Conservation (phyloP, 129 eudicot species). For the Escallonia rubra region DNA sequence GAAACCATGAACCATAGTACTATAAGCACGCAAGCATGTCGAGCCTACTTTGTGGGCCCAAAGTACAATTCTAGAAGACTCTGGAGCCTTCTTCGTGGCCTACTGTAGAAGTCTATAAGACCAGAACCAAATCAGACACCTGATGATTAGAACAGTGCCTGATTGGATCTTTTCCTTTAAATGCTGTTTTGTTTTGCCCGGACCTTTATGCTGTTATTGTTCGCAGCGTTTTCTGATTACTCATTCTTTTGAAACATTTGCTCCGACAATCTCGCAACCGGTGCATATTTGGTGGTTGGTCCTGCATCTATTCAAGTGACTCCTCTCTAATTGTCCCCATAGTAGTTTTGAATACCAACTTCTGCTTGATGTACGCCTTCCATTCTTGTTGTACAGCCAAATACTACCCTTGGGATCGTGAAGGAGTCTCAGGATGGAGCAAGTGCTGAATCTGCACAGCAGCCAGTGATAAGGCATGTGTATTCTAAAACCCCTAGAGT, state of each 20-base stretch:
- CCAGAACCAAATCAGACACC: too few species aligned
- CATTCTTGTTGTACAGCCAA: neutral
- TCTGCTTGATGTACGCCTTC: neutral
- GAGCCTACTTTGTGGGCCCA: too few species aligned
- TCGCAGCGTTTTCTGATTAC: too few species aligned
- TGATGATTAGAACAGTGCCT: too few species aligned
- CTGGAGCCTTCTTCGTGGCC: too few species aligned
- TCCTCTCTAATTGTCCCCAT: neutral
- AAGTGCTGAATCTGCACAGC: neutral
- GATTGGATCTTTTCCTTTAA: neutral
- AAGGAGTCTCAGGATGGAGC: conserved; percentile 6
- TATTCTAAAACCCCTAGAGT: neutral
- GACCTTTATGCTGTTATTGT: too few species aligned
- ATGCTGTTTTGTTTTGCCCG: neutral
- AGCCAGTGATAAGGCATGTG: conserved; percentile 1
- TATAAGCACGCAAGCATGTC: too few species aligned
- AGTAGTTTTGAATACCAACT: neutral
- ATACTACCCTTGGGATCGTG: neutral
- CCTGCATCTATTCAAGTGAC: neutral
- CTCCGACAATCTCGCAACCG: too few species aligned
- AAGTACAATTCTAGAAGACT: too few species aligned
- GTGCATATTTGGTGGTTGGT: neutral
- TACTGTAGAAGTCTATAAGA: too few species aligned
- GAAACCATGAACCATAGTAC: too few species aligned
- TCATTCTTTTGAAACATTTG: too few species aligned